Percentiles rank a stretch among this genome's conserved stretches.
Evolutionary conservation across 148 eudicot genomes (phyloP).

Genomic region (Rhododendron simsii): DNA sequence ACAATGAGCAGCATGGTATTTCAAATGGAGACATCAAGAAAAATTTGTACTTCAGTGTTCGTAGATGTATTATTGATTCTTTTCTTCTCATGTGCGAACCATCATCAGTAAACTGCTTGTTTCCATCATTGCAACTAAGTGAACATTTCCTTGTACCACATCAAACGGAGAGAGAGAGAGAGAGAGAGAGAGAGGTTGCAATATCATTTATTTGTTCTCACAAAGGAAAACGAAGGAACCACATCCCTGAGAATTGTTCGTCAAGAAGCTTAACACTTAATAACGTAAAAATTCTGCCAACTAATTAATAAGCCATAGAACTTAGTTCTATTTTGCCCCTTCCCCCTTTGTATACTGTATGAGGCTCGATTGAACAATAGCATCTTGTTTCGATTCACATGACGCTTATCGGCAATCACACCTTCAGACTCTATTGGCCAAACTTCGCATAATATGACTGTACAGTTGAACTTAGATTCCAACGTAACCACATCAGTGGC

Average conservation of each 20-base stretch:
- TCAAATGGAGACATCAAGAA: background rate
- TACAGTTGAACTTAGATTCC: slow-evolving; percentile 9
- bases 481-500: background rate
- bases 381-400: background rate
- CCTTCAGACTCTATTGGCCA: background rate
- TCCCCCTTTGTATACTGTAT: background rate
- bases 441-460: background rate
- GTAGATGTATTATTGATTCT: too few relatives aligned
- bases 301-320: background rate
- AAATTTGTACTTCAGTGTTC: too few relatives aligned
- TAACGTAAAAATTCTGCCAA: background rate
- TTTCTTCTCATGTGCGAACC: too few relatives aligned
- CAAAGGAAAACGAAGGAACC: background rate
- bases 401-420: background rate
- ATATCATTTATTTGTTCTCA: background rate
- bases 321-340: background rate
- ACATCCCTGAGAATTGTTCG: background rate
- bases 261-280: slow-evolving; percentile 2
- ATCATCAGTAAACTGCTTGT: too few relatives aligned
- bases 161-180: background rate
- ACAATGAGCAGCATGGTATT: background rate
- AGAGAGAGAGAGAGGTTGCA: too few relatives aligned
- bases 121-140: too few relatives aligned
- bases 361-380: background rate
- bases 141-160: too few relatives aligned